Evolutionary conservation across 768 basidiomycete genomes (phyloP).

Genomic region (Strobilomyces echinocephalus): DNA sequence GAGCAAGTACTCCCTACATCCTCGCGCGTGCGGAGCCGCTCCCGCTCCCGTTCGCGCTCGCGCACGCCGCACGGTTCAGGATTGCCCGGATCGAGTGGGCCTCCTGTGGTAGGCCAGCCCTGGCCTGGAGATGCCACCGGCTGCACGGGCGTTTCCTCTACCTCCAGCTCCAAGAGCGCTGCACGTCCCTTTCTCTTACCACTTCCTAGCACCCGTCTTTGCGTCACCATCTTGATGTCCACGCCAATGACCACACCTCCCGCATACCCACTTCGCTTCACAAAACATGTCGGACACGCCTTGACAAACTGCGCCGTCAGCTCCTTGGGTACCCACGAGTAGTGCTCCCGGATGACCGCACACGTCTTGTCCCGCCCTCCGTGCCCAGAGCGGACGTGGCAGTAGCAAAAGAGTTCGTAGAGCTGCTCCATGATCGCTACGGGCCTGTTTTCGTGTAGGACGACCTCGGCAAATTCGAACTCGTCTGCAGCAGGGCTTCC

Average conservation of each 20-base stretch:
- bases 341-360: slow-evolving; percentile 57
- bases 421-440: slow-evolving; percentile 77
- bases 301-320: slow-evolving; percentile 76
- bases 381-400: slow-evolving; percentile 61
- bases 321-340: slow-evolving; percentile 83
- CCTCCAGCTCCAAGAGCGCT: neutral
- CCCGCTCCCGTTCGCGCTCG: neutral
- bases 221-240: neutral
- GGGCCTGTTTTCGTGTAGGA: slow-evolving; percentile 67
- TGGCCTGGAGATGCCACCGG: neutral
- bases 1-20: neutral
- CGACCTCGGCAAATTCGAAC: slow-evolving; percentile 33
- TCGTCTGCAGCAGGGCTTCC: neutral
- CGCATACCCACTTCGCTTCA: slow-evolving; percentile 38
- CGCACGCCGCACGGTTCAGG: slow-evolving; percentile 13
- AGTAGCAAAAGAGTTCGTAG: slow-evolving; percentile 72
- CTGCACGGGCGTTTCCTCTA: neutral
- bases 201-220: neutral
- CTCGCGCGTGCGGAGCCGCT: neutral
- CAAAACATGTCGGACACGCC: slow-evolving; percentile 70
- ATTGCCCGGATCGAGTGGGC: slow-evolving; percentile 25
- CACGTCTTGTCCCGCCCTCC: slow-evolving; percentile 80
- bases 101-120: slow-evolving; percentile 22
- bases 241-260: slow-evolving; percentile 15
- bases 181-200: neutral